A percentile compares a stretch with the other conserved stretches of the same genome.
phyloP scores from a whole-genome alignment of 73 alveolate species.

The Tetrahymena elliotti region DNA sequence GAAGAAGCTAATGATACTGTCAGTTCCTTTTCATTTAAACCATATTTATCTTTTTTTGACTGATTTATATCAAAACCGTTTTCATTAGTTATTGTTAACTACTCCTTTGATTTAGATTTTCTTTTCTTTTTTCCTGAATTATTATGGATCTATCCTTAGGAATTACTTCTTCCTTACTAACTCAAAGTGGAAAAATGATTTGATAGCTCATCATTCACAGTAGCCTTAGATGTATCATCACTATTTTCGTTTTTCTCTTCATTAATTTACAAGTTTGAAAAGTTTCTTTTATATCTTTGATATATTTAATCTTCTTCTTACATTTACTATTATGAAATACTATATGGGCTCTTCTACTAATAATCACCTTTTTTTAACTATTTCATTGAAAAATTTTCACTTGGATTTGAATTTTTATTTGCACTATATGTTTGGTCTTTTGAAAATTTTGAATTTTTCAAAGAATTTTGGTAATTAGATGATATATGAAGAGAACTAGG shows the following conservation, averaged over 20 bases:
- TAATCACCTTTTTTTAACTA: background rate
- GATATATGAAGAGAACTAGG: background rate
- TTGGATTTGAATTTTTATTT: background rate
- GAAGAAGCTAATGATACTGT: background rate
- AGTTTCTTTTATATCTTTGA: background rate
- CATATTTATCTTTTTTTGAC: background rate
- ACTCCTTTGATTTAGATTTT: background rate
- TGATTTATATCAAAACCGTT: background rate
- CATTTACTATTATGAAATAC: background rate
- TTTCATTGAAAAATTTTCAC: background rate
- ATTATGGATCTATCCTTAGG: background rate
- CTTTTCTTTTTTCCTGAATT: background rate
- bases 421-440: background rate
- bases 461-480: background rate
- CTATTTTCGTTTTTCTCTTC: background rate
- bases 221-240: background rate
- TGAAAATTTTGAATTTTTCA: background rate
- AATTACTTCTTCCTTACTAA: background rate
- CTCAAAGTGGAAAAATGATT: background rate
- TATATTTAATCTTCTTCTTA: background rate
- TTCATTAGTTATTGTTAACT: background rate
- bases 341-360: background rate
- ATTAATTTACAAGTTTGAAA: background rate
- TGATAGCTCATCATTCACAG: background rate
- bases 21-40: background rate